Base-by-base conservation (phyloP, 768 basidiomycete species). In the Lyophyllum shimeji region DNA sequence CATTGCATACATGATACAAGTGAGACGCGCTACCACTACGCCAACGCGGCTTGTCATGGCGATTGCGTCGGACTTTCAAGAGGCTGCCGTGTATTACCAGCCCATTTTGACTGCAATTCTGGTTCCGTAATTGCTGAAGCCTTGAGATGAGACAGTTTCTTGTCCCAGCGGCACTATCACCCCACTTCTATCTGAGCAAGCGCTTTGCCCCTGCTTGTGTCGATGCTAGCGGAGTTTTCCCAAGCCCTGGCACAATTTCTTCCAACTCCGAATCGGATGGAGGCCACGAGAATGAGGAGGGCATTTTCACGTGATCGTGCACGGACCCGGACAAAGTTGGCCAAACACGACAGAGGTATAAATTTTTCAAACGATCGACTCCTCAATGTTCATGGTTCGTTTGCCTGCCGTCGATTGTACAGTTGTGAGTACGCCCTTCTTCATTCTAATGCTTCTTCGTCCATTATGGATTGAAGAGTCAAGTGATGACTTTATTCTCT, bases 401-500 rank as follows among this genome's bases (percentile, higher is more conserved):
- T 18, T 42, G 15, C 40, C n/a, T 42, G 29, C 9, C 40, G 2
- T 42, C 40, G 17, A 6, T 27, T 5, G 13, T 11, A 11, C 3
- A 9, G 7, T 17, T 37, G 57, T 58, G 47, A 58, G 57, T 53
- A 17, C 23, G 17, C 12, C 24, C 9, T 52, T 39, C 20, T 9
- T 13, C 34, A 37, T 37, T 17, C 15, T 37, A 2, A 3, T 17
- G 34, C 2, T 11, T 37, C 34, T 37, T 37, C 12, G 34, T 37
- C 34, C 34, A 3, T 23, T 24, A 21, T 31, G 2, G 34, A 37
- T 17, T 11, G 12, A 37, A 37, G 34, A 37, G 3, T 17, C 34
- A 37, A 37, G 12, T 5, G 59, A 89, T 89, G 87, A 86, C 82
- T 78, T 79, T 78, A 82, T 90, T 90, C 89, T 90, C 87, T 90